phyloP scores from a whole-genome alignment of 106 monocot genomes.

The Triglochin maritima region DNA sequence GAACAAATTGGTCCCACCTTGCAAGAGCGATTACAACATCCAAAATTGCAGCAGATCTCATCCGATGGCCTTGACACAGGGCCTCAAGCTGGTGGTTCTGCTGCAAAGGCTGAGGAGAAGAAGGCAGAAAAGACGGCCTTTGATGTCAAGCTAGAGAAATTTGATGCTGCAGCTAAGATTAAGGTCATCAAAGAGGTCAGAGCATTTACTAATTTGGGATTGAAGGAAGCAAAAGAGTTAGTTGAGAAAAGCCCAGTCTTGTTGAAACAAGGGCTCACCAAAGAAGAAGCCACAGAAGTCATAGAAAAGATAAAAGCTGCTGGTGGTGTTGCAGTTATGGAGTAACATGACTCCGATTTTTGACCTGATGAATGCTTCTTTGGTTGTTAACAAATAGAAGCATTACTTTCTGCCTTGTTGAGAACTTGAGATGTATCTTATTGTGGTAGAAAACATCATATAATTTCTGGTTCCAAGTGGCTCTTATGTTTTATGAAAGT shows the following conservation, averaged over 20 bases:
- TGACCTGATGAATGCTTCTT: not conserved
- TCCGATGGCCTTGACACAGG: conserved; percentile 40
- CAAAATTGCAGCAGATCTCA: conserved; percentile 44
- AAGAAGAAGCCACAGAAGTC: conserved; percentile 72
- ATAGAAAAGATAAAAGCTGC: conserved; percentile 90
- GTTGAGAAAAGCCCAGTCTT: conserved; percentile 77
- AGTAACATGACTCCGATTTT: conserved; percentile 14
- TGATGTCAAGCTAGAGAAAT: conserved; percentile 87
- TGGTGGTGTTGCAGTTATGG: conserved; percentile 93
- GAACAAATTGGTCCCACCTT: conserved; percentile 63
- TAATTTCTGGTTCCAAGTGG: not conserved
- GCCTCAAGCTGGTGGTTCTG: conserved; percentile 16
- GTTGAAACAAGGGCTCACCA: conserved; percentile 81
- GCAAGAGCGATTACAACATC: conserved; percentile 41
- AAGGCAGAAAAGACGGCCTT: conserved; percentile 82
- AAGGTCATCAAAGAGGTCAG: conserved; percentile 98
- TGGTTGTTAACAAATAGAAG: not conserved
- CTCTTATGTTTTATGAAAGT: not conserved
- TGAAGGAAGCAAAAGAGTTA: conserved; percentile 95
- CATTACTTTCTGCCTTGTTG: not conserved
- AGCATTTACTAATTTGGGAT: conserved; percentile 67
- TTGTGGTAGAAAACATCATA: too few species aligned
- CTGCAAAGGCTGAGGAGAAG: conserved; percentile 51
- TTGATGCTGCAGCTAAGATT: conserved; percentile 77
- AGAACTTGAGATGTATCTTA: too few species aligned